Base-by-base conservation (phyloP, 129 eudicot genomes). In the Artemisia annua region DNA sequence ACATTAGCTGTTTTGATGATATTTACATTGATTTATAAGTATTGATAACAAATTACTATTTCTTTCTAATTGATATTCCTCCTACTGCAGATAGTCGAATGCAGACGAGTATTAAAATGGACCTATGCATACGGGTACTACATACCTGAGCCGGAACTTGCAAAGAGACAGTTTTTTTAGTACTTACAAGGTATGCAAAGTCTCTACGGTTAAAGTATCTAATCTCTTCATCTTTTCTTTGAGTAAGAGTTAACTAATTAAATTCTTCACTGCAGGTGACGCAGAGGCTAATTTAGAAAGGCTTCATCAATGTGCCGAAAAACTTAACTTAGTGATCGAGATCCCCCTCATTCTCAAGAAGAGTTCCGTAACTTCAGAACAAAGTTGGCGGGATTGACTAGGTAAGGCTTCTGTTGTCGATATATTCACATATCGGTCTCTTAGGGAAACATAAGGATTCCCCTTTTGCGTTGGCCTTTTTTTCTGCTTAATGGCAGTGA, bases 101-200 rank as follows among this genome's bases (percentile, higher is more conserved):
- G 98, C 76, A 82, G 98, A 77, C 81, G 97, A 9, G 96, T 93
- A 48, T 66, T 93, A 26, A 93, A 86, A 67, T 93, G 98, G 98
- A 85, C 91, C 4, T 93, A 87, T 74, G 97, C 93, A 15, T 89
- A 93, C 48, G 98, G 96, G 11, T 93, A 77, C 69, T 93, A 90
- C 75, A 59, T 93, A 52, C 86, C 87, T 13, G 87, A 82, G 55
- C 71, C 70, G n/a, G 91, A 90, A 60, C 60, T 51, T 46, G 85
- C 83, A 7, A 87, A 89, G 80, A 80, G 81, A 79, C 76, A 80
- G 35, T 82, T 92, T 63, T 92, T 92, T 72, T 96, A 92, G 76
- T 89, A 85, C 69, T 32, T 92, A 81, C 98, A 89, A 80, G 96
- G 93, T 89, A 80, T 51, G 9, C 12, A 4, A 51, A 22, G 12